phyloP scores from a whole-genome alignment of 768 basidiomycete genomes.

The Suillus hirtellus region DNA sequence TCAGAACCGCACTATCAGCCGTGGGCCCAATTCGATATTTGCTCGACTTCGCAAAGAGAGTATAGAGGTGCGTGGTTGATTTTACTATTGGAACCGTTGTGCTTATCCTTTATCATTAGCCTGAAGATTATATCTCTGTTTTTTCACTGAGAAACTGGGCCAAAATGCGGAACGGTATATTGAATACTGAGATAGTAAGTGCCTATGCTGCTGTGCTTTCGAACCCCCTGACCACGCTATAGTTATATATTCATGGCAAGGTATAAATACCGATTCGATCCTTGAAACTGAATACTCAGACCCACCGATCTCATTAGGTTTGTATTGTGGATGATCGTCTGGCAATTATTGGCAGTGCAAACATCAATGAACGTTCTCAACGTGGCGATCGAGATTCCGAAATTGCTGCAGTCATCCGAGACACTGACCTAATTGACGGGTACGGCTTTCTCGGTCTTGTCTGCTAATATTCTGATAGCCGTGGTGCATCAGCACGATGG shows the following conservation, averaged over 20 bases:
- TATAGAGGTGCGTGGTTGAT: conserved; percentile 69
- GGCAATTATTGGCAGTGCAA: conserved; percentile 93
- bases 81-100: background rate
- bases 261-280: conserved; percentile 27
- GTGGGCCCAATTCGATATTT: conserved; percentile 93
- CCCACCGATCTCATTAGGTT: conserved; percentile 22
- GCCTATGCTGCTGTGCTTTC: background rate
- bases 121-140: conserved; percentile 87
- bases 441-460: conserved; percentile 30
- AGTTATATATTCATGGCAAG: conserved; percentile 92
- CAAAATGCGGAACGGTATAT: conserved; percentile 77
- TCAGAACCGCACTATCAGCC: conserved; percentile 84
- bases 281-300: background rate
- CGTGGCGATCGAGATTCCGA: conserved; percentile 97
- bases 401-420: conserved; percentile 86
- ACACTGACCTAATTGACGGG: conserved; percentile 97
- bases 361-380: conserved; percentile 96
- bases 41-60: conserved; percentile 79
- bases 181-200: conserved; percentile 85
- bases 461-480: conserved; percentile 6
- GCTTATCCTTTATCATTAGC: conserved; percentile 46
- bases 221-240: conserved; percentile 14
- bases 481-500: conserved; percentile 73
- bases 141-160: conserved; percentile 94
- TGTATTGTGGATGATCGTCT: conserved; percentile 94